These are phyloP conservation scores for Sideroxylon spinosum DNA, from an alignment of 179 eudicot genomes.

Conservation along the genomic window DNA sequence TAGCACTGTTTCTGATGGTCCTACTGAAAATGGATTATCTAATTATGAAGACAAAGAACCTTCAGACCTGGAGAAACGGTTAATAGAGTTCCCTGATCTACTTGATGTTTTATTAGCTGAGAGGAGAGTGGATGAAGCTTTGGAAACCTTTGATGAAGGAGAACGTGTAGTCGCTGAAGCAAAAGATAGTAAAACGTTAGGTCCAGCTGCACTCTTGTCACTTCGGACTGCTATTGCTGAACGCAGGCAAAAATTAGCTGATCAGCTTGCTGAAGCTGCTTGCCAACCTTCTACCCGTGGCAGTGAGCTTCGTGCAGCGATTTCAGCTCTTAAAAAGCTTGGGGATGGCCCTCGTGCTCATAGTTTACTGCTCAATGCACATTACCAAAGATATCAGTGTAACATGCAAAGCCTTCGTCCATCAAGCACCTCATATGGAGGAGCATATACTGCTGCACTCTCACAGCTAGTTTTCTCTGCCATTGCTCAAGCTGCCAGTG, in stretches of 20 bases:
- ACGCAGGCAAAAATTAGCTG: constrained; percentile 81
- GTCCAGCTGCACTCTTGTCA: constrained; percentile 46
- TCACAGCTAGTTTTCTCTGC: constrained; percentile 91
- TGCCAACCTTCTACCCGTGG: constrained; percentile 97
- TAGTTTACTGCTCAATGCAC: constrained; percentile 82
- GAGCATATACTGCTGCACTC: constrained; percentile 97
- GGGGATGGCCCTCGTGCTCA: constrained; percentile 99
- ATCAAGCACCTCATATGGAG: constrained; percentile 96
- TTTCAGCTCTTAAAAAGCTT: constrained; percentile 82
- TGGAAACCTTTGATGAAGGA: constrained; percentile 79
- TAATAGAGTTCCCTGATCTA: constrained; percentile 79
- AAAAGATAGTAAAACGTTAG: constrained; percentile 57
- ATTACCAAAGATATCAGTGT: constrained; percentile 78
- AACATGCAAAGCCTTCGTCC: constrained; percentile 94
- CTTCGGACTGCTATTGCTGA: constrained; percentile 61
- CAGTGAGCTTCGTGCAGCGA: constrained; percentile 80
- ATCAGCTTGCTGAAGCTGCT: constrained; percentile 96
- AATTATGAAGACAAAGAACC: constrained; percentile 49
- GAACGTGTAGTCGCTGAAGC: constrained; percentile 72
- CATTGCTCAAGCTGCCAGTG: constrained; percentile 88
- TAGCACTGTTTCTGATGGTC: constrained; percentile 37
- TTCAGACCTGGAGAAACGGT: constrained; percentile 74
- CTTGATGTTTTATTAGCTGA: constrained; percentile 95
- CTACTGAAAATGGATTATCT: constrained; percentile 32
- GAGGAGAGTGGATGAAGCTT: constrained; percentile 90